Base-by-base conservation (phyloP, 352 stramenopile genomes). In the Phytophthora quininea region DNA sequence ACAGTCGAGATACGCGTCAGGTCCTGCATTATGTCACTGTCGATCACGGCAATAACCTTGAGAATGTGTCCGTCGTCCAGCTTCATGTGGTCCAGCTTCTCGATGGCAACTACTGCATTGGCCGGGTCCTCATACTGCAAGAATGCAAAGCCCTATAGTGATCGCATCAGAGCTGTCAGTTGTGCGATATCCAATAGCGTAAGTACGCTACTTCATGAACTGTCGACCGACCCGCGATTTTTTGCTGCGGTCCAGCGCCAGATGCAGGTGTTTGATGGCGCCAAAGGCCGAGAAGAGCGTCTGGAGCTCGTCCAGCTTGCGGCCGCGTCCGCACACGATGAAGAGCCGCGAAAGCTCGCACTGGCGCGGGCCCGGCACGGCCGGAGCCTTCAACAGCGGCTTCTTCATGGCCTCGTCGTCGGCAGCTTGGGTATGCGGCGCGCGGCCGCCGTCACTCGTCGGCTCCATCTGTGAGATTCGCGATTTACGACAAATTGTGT, bases 211-310 rank as follows among this genome's bases (percentile, higher is more conserved):
- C 19, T 24, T 24, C 19, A 24, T 24, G 19, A 24, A 24, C 19
- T 24, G 19, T 24, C 35, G 14, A 62, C 75, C 27, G 54, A 92
- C 86, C 35, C 86, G 62, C 3, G 86, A 94, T 49, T 90, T 91
- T 76, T 88, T 83, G 56, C 81, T 91, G 52, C 86, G 81, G 72
- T 94, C 86, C 32, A 89, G 80, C 31, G 84, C 86, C 19, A 94
- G 48, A 51, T 92, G 81, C 43, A 92, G 61, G 54, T 91, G 71
- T 64, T 84, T 82, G 50, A 94, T 88, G 15, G 73, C 47, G 10
- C 86, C 86, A 37, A 79, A 92, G 3, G 62, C 55, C 29, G 67
- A 74, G 38, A 94, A 94, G 35, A 94, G 70, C 47, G 75, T 50
- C 8, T 74, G 79, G 42, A 94, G 68, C 33, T 94, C 79, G 30